A percentile compares a stretch with the other conserved stretches of the same genome.
phyloP scores from a whole-genome alignment of 202 grass and related monocot species.

The Schoenoplectus triqueter region DNA sequence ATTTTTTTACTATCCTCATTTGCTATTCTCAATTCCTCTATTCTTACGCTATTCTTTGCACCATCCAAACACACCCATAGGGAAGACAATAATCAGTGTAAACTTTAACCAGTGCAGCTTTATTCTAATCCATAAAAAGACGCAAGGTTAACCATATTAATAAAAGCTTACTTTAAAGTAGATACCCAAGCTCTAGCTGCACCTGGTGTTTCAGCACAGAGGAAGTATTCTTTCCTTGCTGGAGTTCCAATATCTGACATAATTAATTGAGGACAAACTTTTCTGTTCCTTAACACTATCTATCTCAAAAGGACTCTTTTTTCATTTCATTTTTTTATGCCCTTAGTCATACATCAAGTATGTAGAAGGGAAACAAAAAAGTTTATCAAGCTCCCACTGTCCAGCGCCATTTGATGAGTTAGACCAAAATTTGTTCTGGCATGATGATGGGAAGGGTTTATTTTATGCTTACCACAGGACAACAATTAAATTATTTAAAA shows the following conservation, averaged over 20 bases:
- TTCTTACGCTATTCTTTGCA: not conserved
- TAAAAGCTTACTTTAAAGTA: slow-evolving; percentile 91
- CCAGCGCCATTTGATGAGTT: not conserved
- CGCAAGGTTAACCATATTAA: too few relatives aligned
- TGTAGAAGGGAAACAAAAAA: not conserved
- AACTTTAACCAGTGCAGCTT: not conserved
- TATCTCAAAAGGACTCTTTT: not conserved
- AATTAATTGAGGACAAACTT: slow-evolving; percentile 54
- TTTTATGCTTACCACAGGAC: not conserved
- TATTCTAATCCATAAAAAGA: too few relatives aligned
- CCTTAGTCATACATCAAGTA: slow-evolving; percentile 23
- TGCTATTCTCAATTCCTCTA: not conserved
- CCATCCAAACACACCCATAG: not conserved
- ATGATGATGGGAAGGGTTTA: not conserved
- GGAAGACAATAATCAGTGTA: not conserved
- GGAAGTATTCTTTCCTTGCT: slow-evolving; percentile 94
- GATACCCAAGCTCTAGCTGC: slow-evolving; percentile 99
- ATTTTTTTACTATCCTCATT: too few relatives aligned
- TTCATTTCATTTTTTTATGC: not conserved
- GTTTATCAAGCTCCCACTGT: not conserved
- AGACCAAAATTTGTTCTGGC: not conserved
- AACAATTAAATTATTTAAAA: not conserved
- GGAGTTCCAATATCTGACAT: slow-evolving; percentile 90
- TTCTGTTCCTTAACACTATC: not conserved
- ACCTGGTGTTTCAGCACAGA: slow-evolving; percentile 96